Evolutionary conservation across 1,284 basidiomycete species (phyloP).

Genomic region (Papiliotrema nemorosa): DNA sequence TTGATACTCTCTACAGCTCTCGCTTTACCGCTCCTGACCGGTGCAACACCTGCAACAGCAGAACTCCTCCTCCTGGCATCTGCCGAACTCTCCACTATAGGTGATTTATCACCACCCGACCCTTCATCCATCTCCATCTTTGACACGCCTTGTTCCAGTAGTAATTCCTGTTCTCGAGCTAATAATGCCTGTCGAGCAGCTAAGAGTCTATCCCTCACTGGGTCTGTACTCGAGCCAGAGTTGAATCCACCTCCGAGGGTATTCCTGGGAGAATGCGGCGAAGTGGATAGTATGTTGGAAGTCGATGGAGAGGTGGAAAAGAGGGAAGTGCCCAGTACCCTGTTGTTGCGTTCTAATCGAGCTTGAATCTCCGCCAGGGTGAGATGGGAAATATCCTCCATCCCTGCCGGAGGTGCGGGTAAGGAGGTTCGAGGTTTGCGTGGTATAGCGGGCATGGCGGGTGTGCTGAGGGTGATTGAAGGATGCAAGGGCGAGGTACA

Average conservation of each 20-base stretch:
- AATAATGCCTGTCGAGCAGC: slow-evolving; percentile 25
- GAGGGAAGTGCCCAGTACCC: slow-evolving; percentile 27
- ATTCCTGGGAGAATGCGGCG: neutral
- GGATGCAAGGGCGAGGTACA: no score
- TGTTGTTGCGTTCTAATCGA: slow-evolving; percentile 39
- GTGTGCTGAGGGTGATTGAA: neutral
- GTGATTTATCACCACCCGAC: neutral
- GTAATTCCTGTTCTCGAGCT: slow-evolving; percentile 36
- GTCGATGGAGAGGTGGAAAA: slow-evolving; percentile 16
- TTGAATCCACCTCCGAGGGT: neutral
- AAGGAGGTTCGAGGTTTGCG: neutral
- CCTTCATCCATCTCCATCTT: slow-evolving; percentile 3
- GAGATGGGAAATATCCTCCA: slow-evolving; percentile 34
- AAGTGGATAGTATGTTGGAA: neutral
- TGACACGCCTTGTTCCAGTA: slow-evolving; percentile 12
- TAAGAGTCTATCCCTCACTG: slow-evolving; percentile 33
- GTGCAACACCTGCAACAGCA: neutral
- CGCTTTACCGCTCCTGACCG: slow-evolving; percentile 22
- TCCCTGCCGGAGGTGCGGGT: slow-evolving; percentile 1
- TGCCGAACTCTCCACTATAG: slow-evolving; percentile 9
- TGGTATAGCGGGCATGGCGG: neutral
- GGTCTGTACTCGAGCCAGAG: slow-evolving; percentile 13
- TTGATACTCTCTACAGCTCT: slow-evolving; percentile 33
- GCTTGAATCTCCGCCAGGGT: slow-evolving; percentile 33
- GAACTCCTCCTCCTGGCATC: slow-evolving; percentile 9